A percentile compares a stretch with the other conserved stretches of the same genome.
Conservation (phyloP, 2,329 filamentous ascomycete species). For the Rhexocercosporidium sp. region DNA sequence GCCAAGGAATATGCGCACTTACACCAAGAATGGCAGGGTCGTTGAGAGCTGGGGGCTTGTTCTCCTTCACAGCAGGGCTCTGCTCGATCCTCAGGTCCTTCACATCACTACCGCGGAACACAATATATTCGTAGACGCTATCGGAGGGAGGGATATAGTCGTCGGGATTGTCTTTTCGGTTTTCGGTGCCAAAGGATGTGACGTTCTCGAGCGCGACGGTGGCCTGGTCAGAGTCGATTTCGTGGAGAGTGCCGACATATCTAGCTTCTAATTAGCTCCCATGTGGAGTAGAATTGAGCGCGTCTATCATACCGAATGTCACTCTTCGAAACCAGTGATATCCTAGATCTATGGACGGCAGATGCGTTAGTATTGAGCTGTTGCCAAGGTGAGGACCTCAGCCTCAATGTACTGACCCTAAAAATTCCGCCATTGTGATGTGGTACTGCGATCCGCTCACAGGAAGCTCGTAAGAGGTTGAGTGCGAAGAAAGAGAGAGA, state of each 20-base stretch:
- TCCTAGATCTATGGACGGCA: conserved; percentile 71
- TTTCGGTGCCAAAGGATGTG: conserved; percentile 91
- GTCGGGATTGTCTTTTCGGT: conserved; percentile 76
- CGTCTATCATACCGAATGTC: conserved; percentile 80
- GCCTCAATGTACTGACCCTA: conserved; percentile 52
- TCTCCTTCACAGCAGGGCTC: conserved; percentile 73
- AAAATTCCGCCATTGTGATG: conserved; percentile 62
- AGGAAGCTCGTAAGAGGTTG: conserved; percentile 34
- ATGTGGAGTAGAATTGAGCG: conserved; percentile 1
- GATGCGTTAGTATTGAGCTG: conserved; percentile 32
- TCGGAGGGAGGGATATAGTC: conserved; percentile 86
- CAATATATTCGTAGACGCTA: conserved; percentile 96
- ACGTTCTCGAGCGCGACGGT: conserved; percentile 98
- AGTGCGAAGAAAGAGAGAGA: conserved; percentile 15
- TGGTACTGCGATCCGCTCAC: conserved; percentile 39
- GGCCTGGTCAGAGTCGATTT: conserved; percentile 97
- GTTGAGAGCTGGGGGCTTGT: conserved; percentile 80
- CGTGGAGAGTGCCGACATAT: conserved; percentile 93
- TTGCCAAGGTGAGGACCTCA: conserved; percentile 20
- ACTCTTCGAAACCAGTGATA: conserved; percentile 96
- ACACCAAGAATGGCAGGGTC: conserved; percentile 97
- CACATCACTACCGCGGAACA: conserved; percentile 97
- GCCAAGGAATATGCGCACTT: conserved; percentile 57
- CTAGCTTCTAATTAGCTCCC: conserved; percentile 52
- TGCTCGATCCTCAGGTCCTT: conserved; percentile 97